Evolutionary conservation across 164 flowering plant species (phyloP).

Genomic region (Tinospora cordifolia): DNA sequence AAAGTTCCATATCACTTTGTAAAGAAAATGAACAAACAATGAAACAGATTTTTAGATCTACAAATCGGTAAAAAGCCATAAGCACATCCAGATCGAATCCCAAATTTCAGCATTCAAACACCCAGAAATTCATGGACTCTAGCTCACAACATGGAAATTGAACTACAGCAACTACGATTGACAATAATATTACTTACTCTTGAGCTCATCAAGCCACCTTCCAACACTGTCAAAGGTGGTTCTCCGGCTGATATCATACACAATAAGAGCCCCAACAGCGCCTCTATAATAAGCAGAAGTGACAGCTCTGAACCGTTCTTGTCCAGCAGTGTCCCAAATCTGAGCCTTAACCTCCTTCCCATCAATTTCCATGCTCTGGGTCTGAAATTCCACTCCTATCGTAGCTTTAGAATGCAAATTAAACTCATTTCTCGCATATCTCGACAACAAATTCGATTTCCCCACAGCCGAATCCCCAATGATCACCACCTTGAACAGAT

Average conservation of each 20-base stretch:
- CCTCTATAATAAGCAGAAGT: constrained; percentile 49
- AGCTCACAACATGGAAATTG: background rate
- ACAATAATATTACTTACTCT: constrained; percentile 22
- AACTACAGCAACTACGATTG: too few species aligned
- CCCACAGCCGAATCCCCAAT: constrained; percentile 47
- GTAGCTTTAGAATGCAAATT: constrained; percentile 38
- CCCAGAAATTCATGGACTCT: background rate
- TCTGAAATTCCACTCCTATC: constrained; percentile 43
- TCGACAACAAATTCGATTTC: constrained; percentile 34
- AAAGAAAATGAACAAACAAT: too few species aligned
- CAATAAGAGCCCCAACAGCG: constrained; percentile 46
- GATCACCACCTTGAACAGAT: constrained; percentile 41
- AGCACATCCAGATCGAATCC: background rate
- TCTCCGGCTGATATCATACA: constrained; percentile 41
- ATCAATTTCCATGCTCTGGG: constrained; percentile 41
- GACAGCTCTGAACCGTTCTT: constrained; percentile 43
- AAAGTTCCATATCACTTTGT: too few species aligned
- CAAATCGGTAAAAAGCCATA: background rate
- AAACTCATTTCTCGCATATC: constrained; percentile 41
- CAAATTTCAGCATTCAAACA: background rate
- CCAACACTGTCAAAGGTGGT: constrained; percentile 36
- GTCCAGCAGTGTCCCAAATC: constrained; percentile 51
- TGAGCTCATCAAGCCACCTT: constrained; percentile 47
- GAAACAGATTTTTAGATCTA: background rate
- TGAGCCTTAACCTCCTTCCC: constrained; percentile 51